Evolutionary conservation across 225 moss, liverwort and hornwort genomes (phyloP).

Genomic region (Pleurozium schreberi): DNA sequence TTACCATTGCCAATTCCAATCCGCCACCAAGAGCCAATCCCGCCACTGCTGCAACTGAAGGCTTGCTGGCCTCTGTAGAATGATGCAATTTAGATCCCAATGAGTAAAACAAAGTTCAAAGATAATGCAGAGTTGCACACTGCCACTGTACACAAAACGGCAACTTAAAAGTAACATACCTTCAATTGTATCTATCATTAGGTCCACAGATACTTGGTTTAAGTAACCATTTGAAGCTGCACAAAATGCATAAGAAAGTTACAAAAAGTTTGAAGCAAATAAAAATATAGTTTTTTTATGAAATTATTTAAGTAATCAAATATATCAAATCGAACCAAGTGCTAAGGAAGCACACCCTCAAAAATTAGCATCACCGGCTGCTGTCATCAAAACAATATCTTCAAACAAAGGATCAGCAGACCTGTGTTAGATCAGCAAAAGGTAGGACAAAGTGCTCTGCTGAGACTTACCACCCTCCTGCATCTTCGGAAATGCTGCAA

Average conservation of each 20-base stretch:
- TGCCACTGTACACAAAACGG: background rate
- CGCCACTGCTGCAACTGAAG: constrained; percentile 93
- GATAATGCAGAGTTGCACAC: background rate
- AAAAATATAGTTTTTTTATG: no score
- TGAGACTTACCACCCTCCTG: constrained; percentile 48
- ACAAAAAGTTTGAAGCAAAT: background rate
- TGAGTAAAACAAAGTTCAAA: background rate
- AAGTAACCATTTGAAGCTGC: constrained; percentile 36
- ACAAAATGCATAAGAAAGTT: constrained; percentile 2
- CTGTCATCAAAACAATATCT: background rate
- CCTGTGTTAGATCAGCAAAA: background rate
- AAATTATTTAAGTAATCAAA: background rate
- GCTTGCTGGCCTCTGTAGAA: constrained; percentile 71
- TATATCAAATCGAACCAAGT: background rate
- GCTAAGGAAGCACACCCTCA: background rate
- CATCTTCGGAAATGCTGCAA: constrained; percentile 54
- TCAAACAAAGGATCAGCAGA: background rate
- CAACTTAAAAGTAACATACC: constrained; percentile 19
- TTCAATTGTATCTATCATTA: constrained; percentile 87
- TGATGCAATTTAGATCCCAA: background rate
- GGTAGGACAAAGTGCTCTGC: background rate
- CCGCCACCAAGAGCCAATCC: constrained; percentile 98
- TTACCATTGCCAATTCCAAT: constrained; percentile 93
- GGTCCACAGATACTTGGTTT: constrained; percentile 54
- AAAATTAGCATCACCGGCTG: background rate